These are phyloP conservation scores for Fabrea salina DNA, from an alignment of 169 alveolate genomes.

Conservation along the genomic window DNA sequence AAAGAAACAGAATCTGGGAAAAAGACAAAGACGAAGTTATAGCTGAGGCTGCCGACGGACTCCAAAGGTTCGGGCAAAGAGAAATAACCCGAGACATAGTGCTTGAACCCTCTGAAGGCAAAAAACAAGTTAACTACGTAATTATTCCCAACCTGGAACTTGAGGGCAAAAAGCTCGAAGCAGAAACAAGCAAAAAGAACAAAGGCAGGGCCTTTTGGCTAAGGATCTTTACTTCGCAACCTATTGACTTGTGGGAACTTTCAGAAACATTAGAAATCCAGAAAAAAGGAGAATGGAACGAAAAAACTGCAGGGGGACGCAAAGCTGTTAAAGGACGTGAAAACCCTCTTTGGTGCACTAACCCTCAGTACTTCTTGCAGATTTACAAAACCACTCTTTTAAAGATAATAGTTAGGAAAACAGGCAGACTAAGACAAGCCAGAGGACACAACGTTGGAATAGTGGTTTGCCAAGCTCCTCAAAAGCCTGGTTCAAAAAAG, in stretches of 20 bases:
- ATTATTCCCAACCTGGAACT: constrained; percentile 80
- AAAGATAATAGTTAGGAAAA: constrained; percentile 60
- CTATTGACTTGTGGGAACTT: constrained; percentile 52
- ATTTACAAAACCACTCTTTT: constrained; percentile 51
- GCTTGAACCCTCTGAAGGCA: constrained; percentile 68
- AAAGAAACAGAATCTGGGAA: constrained; percentile 78
- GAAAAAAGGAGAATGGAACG: constrained; percentile 71
- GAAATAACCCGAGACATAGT: constrained; percentile 70
- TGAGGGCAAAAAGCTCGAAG: constrained; percentile 37
- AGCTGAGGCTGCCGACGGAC: constrained; percentile 59
- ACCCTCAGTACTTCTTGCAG: constrained; percentile 82
- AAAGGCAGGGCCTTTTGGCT: constrained; percentile 79
- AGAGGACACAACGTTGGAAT: constrained; percentile 65
- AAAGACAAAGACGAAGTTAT: constrained; percentile 39
- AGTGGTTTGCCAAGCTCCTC: constrained; percentile 45
- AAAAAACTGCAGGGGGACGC: constrained; percentile 80
- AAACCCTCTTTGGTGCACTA: constrained; percentile 82
- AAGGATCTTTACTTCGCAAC: neutral
- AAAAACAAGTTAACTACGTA: constrained; percentile 69
- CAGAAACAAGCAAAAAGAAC: constrained; percentile 56
- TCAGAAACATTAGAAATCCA: constrained; percentile 67
- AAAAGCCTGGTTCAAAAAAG: neutral
- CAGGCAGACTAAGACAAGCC: constrained; percentile 49
- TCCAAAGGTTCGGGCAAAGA: constrained; percentile 66
- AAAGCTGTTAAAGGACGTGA: constrained; percentile 65